Evolutionary conservation across 805 yeast genomes (phyloP).

Genomic region (Cyberlindnera nakhonratchasimensis): DNA sequence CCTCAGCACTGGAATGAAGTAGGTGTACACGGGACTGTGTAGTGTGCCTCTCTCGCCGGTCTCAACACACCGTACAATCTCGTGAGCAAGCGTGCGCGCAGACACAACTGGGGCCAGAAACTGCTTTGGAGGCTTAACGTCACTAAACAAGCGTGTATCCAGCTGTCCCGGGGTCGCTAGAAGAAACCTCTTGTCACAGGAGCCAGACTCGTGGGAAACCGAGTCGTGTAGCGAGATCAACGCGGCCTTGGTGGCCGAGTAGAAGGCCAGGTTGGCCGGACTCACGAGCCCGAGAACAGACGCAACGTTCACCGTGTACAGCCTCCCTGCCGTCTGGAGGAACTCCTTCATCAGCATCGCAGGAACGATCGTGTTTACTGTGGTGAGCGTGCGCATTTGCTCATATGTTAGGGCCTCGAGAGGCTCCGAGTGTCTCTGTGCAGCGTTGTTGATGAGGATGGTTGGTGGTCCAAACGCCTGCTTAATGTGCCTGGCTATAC

Average conservation of each 20-base stretch:
- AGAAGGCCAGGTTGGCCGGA: constrained; percentile 72
- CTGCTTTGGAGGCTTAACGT: constrained; percentile 69
- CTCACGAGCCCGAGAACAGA: constrained; percentile 77
- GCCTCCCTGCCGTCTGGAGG: constrained; percentile 52
- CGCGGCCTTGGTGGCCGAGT: constrained; percentile 88
- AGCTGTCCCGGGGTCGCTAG: constrained; percentile 84
- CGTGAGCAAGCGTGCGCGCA: constrained; percentile 52
- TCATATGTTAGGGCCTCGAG: constrained; percentile 46
- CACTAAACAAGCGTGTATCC: constrained; percentile 69
- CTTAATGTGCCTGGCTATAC: constrained; percentile 38
- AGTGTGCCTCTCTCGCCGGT: constrained; percentile 69
- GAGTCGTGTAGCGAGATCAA: constrained; percentile 81
- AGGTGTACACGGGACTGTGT: constrained; percentile 69
- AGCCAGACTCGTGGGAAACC: constrained; percentile 63
- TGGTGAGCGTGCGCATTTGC: constrained; percentile 54
- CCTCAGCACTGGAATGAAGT: constrained; percentile 63
- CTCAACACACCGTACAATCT: constrained; percentile 50
- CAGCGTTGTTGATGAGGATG: constrained; percentile 81
- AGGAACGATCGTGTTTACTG: constrained; percentile 64
- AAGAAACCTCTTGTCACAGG: constrained; percentile 62
- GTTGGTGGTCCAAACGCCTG: constrained; percentile 51
- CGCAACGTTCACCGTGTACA: constrained; percentile 74
- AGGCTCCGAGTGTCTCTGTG: constrained; percentile 52
- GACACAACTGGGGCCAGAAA: constrained; percentile 76
- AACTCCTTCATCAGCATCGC: constrained; percentile 64